These are phyloP conservation scores for Komagataea norvegica DNA, from an alignment of 1,139 yeast species.

Conservation along the genomic window DNA sequence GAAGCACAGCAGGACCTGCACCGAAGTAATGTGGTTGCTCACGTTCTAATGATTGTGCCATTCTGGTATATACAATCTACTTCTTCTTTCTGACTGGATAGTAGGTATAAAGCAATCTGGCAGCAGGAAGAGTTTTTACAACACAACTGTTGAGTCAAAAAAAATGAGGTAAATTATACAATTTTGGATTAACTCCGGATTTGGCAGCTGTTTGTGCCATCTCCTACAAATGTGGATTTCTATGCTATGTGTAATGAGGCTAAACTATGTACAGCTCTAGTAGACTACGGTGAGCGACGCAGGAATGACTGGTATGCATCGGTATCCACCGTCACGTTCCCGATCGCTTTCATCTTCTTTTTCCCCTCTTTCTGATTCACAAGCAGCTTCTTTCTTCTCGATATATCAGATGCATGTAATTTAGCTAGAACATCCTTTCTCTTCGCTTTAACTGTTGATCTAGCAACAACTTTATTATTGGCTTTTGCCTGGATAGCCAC, in stretches of 20 bases:
- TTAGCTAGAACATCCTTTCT: constrained; percentile 90
- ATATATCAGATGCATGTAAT: constrained; percentile 89
- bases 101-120: too few species aligned
- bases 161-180: too few species aligned
- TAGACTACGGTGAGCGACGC: constrained; percentile 25
- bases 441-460: constrained; percentile 91
- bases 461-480: constrained; percentile 75
- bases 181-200: too few species aligned
- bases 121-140: too few species aligned
- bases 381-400: constrained; percentile 82
- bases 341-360: constrained; percentile 74
- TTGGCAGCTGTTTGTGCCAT: constrained; percentile 44
- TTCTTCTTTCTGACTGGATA: too few species aligned
- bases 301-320: constrained; percentile 79
- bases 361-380: constrained; percentile 94
- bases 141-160: too few species aligned
- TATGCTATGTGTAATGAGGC: too few species aligned
- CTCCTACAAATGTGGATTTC: not conserved
- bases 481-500: constrained; percentile 91
- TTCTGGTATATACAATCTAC: too few species aligned
- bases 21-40: constrained; percentile 85
- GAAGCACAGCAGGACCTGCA: constrained; percentile 95
- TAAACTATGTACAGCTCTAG: not conserved
- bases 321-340: constrained; percentile 71
- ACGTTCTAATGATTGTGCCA: constrained; percentile 42